phyloP scores from a whole-genome alignment of 2,329 filamentous ascomycete species.

The Saccharata proteae region DNA sequence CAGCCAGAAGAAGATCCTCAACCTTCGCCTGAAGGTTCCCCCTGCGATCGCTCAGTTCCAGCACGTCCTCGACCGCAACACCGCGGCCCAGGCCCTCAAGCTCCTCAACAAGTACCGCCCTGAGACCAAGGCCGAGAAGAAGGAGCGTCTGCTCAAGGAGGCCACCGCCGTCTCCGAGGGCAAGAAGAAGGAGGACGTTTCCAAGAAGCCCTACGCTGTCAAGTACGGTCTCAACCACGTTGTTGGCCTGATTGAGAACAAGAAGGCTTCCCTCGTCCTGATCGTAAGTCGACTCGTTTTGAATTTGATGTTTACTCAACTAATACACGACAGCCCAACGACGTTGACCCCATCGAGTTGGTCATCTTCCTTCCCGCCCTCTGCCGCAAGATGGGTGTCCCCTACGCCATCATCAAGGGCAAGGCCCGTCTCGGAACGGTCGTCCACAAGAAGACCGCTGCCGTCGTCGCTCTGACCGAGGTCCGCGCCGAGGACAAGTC shows the following conservation, averaged over 20 bases:
- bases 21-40: constrained; percentile 96
- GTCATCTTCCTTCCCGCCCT: constrained; percentile 98
- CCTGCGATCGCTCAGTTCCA: constrained; percentile 96
- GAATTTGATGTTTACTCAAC: too few relatives aligned
- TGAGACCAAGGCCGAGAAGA: constrained; percentile 99
- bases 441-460: constrained; percentile 99
- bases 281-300: too few relatives aligned
- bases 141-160: constrained; percentile 97
- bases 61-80: constrained; percentile 57
- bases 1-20: constrained; percentile 89
- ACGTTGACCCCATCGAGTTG: constrained; percentile 98
- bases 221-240: constrained; percentile 99
- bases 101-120: constrained; percentile 99
- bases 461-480: constrained; percentile 90
- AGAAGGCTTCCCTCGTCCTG: constrained; percentile 96
- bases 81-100: constrained; percentile 95
- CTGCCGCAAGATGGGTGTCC: constrained; percentile 99
- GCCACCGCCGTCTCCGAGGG: constrained; percentile 94
- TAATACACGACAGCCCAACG: too few relatives aligned
- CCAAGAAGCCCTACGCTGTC: constrained; percentile 98
- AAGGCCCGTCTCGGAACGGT: constrained; percentile 98
- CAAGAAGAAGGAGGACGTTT: constrained; percentile 99
- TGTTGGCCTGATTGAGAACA: constrained; percentile 53
- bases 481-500: constrained; percentile 96
- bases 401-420: constrained; percentile 98